These are phyloP conservation scores for Atalantia buxifolia DNA, from an alignment of 345 rosid species.

Conservation along the genomic window DNA sequence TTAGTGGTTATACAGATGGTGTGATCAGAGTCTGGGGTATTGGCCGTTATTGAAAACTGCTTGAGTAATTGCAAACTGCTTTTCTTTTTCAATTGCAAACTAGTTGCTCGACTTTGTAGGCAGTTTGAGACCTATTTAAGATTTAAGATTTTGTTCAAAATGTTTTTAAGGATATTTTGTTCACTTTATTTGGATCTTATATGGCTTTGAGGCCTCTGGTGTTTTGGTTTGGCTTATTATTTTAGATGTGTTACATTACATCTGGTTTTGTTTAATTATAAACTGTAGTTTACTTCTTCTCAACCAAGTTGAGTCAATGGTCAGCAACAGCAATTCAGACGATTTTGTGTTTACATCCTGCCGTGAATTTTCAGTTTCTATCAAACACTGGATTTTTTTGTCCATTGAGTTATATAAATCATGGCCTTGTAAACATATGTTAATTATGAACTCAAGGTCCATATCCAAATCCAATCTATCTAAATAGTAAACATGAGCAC, in stretches of 20 bases:
- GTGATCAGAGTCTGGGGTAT: conserved; percentile 97
- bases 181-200: conserved; percentile 1
- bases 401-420: too few species aligned
- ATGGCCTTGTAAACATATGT: too few species aligned
- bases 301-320: too few species aligned
- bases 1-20: conserved; percentile 95
- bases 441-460: too few species aligned
- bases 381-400: too few species aligned
- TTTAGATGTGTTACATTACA: conserved; percentile 7
- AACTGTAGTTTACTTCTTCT: neutral
- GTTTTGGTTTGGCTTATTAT: conserved; percentile 12
- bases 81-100: neutral
- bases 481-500: too few species aligned
- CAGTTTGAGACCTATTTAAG: conserved; percentile 13
- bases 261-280: neutral
- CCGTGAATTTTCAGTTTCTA: too few species aligned
- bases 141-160: conserved; percentile 17
- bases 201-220: conserved; percentile 21
- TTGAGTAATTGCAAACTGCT: neutral
- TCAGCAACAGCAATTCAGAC: too few species aligned
- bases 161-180: conserved; percentile 14
- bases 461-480: too few species aligned
- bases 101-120: conserved; percentile 11
- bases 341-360: too few species aligned
- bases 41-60: conserved; percentile 54